Conservation (phyloP, 306 rosid species). For the Comarum palustre region DNA sequence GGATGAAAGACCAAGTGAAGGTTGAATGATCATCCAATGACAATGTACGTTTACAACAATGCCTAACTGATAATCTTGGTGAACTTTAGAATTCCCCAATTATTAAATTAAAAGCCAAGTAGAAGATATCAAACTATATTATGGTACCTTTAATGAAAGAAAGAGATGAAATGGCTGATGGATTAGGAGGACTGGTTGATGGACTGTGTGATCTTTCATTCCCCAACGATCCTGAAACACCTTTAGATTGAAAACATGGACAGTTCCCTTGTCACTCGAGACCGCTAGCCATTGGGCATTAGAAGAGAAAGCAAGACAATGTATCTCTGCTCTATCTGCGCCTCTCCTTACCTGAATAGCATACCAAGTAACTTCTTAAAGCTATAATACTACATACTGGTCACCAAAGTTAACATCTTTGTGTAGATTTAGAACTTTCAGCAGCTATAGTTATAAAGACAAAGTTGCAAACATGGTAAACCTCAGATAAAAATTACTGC, state of each 20-base stretch:
- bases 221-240: conserved; percentile 59
- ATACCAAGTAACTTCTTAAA: conserved; percentile 17
- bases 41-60: neutral
- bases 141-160: conserved; percentile 84
- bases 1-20: neutral
- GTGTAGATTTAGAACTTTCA: neutral
- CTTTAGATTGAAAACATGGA: conserved; percentile 84
- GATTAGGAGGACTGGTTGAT: conserved; percentile 39
- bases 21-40: neutral
- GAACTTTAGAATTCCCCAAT: neutral
- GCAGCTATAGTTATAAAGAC: neutral
- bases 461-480: neutral
- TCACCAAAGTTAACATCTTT: neutral
- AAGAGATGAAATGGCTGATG: conserved; percentile 53
- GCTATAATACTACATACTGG: neutral
- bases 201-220: conserved; percentile 37
- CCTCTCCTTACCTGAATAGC: conserved; percentile 82
- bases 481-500: neutral
- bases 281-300: conserved; percentile 90
- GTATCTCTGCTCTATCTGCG: conserved; percentile 82
- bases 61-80: neutral
- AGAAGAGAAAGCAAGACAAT: conserved; percentile 87
- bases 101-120: neutral
- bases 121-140: neutral
- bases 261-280: conserved; percentile 97